These are phyloP conservation scores for Eucalyptus sp. DNA, from an alignment of 345 rosid genomes.

Conservation along the genomic window DNA sequence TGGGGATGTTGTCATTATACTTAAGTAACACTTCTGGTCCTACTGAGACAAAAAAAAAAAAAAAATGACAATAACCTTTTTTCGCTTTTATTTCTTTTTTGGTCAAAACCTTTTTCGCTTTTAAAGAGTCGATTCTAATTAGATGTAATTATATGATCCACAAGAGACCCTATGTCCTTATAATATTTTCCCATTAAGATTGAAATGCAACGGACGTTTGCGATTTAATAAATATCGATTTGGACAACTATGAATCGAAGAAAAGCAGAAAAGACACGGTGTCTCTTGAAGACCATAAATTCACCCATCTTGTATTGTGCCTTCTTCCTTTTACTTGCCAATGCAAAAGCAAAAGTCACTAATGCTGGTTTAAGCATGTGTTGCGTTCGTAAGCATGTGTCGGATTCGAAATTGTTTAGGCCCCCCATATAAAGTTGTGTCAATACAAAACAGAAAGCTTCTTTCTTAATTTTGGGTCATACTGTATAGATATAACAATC, in stretches of 20 bases:
- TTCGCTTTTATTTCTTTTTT: too few species aligned
- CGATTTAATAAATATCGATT: not conserved
- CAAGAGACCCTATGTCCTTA: not conserved
- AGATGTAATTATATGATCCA: not conserved
- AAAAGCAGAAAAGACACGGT: not conserved
- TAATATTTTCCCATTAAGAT: not conserved
- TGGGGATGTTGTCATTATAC: rapidly evolving
- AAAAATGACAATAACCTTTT: too few species aligned
- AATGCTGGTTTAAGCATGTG: not conserved
- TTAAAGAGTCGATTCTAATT: not conserved
- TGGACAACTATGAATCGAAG: not conserved
- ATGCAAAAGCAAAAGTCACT: not conserved
- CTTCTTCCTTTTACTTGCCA: not conserved
- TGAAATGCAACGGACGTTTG: not conserved
- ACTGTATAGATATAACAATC: too few species aligned
- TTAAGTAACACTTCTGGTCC: not conserved
- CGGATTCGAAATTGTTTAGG: too few species aligned
- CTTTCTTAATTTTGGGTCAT: too few species aligned
- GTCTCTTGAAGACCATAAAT: not conserved
- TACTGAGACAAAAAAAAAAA: too few species aligned
- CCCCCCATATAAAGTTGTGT: too few species aligned
- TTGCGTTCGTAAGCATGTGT: too few species aligned
- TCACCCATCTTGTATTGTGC: not conserved
- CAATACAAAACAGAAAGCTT: too few species aligned
- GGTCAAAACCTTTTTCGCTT: not conserved